Base-by-base conservation (phyloP, 163 green algal genomes). In the Chlamydomonas reinhardtii region DNA sequence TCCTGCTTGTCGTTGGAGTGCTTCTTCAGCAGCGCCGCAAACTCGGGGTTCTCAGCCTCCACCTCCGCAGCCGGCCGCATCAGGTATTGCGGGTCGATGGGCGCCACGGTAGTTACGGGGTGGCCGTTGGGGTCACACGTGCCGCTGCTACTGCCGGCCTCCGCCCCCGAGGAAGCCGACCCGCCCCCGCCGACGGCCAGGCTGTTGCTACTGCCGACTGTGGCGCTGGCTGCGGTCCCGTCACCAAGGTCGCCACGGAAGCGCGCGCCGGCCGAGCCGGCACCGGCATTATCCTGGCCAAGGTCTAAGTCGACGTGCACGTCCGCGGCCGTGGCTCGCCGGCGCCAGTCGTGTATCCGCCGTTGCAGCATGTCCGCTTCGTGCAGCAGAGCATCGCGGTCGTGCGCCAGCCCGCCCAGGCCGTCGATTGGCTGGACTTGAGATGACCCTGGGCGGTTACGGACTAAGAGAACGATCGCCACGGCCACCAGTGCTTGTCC, bases 41-140 rank as follows among this genome's bases (percentile, higher is more conserved):
- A 83, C 24, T 89, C 89, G 5, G 89, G 85, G 54, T 92, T 88
- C 65, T 92, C 89, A 12, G 27, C 8, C 39, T 74, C 72, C 2
- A 87, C 72, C n/a, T 82, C 82, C 20, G 72, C 59, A 0, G 82
- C 82, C 19, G 82, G 72, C 20, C 82, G 82, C 82, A 87, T 87
- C 4, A 87, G 61, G 72, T 87, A 87, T 17, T 43, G 62, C 12
- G 72, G n/a, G 1, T 76, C 24, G 19, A 81, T 37, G 37, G 72
- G 82, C 25, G n/a, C 61, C 3, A 81, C 61, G 37, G 82, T 77
- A 0, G 82, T 87, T 2, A 87, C 37, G 19, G 82, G 82, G 61
- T 87, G 82, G n/a, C 82, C 82, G 61, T 87, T 87, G 5, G 82
- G 82, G 37, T 56, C 31, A 61, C 80, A 86, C 3, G 79, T 85